A percentile compares a stretch with the other conserved stretches of the same genome.
Conservation (phyloP, 1,284 basidiomycete species). For the Ganoderma meredithae region DNA sequence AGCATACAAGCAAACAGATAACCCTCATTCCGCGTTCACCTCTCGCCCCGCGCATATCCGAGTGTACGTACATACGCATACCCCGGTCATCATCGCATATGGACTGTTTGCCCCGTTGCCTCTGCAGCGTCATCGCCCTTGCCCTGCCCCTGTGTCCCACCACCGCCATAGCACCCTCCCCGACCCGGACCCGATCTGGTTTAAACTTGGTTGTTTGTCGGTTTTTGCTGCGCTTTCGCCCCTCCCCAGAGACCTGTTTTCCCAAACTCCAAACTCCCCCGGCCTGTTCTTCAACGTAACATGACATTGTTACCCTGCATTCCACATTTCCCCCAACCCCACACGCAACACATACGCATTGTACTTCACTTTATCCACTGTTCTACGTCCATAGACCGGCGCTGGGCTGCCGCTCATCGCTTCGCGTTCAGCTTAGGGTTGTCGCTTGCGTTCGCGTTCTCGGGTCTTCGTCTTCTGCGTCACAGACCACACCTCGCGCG, state of each 20-base stretch:
- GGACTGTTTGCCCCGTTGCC: background rate
- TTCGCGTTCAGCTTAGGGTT: background rate
- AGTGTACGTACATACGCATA: constrained; percentile 21
- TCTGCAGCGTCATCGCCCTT: background rate
- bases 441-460: background rate
- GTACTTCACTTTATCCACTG: background rate
- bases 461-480: background rate
- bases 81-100: constrained; percentile 14
- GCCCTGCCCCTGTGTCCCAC: too few relatives aligned
- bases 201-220: too few relatives aligned
- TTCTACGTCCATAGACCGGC: background rate
- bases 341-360: background rate
- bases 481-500: background rate
- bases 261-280: background rate
- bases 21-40: background rate
- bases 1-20: constrained; percentile 4
- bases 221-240: too few relatives aligned
- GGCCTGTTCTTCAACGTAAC: background rate
- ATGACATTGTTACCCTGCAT: background rate
- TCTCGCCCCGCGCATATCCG: background rate
- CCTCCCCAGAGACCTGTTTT: too few relatives aligned
- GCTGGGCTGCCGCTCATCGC: background rate
- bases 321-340: background rate
- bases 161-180: too few relatives aligned
- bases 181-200: too few relatives aligned